Percentiles rank a stretch among this genome's conserved stretches.
Conservation (phyloP, 2,329 filamentous ascomycete species). For the Trichoderma semiorbis region DNA sequence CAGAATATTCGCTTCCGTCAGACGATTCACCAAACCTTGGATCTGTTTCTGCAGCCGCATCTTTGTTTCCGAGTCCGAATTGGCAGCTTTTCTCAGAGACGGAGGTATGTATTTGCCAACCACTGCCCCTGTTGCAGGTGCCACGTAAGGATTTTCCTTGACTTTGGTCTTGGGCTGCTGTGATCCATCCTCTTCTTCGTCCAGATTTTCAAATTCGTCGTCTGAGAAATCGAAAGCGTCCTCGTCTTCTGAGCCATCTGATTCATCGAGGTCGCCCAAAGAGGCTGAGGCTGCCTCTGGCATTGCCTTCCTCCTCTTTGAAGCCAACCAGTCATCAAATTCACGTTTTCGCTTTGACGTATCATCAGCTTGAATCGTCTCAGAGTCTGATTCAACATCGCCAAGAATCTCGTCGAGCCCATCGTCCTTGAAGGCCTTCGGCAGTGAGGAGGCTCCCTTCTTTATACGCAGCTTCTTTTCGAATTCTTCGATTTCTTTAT, state of each 20-base stretch:
- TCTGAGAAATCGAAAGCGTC: conserved; percentile 28
- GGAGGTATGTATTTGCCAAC: conserved; percentile 83
- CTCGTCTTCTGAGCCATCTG: conserved; percentile 20
- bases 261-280: conserved; percentile 25
- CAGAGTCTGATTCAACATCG: conserved; percentile 50
- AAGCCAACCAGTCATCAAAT: conserved; percentile 58
- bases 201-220: conserved; percentile 30
- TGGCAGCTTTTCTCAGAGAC: conserved; percentile 64
- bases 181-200: conserved; percentile 22
- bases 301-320: conserved; percentile 39
- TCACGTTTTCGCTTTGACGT: conserved; percentile 59
- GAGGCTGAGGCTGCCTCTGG: conserved; percentile 18
- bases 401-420: conserved; percentile 76
- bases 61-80: conserved; percentile 63
- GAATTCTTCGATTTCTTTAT: conserved; percentile 80
- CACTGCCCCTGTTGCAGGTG: conserved; percentile 54
- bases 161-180: conserved; percentile 43
- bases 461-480: conserved; percentile 84
- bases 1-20: conserved; percentile 86
- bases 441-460: conserved; percentile 69
- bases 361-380: conserved; percentile 49
- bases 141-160: conserved; percentile 85
- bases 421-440: conserved; percentile 74
- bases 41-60: conserved; percentile 71
- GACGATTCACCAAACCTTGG: conserved; percentile 85